Evolutionary conservation across 164 flowering plant species (phyloP), one percentile per base, ranked within the genome.

Genomic region (Tinospora cordifolia): DNA sequence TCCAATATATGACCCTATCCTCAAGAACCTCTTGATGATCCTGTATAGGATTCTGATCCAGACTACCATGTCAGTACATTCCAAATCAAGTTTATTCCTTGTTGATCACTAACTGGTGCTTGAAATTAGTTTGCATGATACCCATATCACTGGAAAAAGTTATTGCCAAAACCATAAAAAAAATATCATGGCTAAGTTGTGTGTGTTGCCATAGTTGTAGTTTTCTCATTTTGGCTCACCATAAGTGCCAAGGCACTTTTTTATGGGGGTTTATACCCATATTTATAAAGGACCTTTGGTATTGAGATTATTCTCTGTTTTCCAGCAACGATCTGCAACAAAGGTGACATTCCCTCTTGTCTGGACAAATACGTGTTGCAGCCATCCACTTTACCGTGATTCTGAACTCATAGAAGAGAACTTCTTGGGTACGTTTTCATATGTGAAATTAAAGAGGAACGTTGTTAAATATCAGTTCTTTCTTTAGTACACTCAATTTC

Each of bases 361-460:
- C 65, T 94, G 99, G 99, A 94, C 99, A 71, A 94, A 94, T 85
- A 89, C 99, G 64, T 94, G 99, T 81, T 94, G 99, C 81, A 94
- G 99, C 83, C 99, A 94, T 77, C 97, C 97, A 2, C 84, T 94
- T 38, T 88, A 86, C 80, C 90, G 99, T 38, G 96, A 94, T 38
- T 89, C 97, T 22, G 99, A 94, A 87, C 93, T 94, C 69, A 89
- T 90, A 24, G 79, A 84, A 22, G 97, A 92, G 76, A 77, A 88
- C 68, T 76, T 67, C 47, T 91, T 94, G 38, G 97, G 99, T 94
- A 92, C 44, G 5, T 67, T 1, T 21, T n/a, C 66, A 0, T 57
- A 36, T 39, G 19, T 41, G 1, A 24, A 15, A 47, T 30, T 60
- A 2, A 65, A 27, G 24, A 14, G 14, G 41, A 2, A 11, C 62